phyloP scores from a whole-genome alignment of 2,329 filamentous ascomycete genomes.

The Ophiostoma quercus region DNA sequence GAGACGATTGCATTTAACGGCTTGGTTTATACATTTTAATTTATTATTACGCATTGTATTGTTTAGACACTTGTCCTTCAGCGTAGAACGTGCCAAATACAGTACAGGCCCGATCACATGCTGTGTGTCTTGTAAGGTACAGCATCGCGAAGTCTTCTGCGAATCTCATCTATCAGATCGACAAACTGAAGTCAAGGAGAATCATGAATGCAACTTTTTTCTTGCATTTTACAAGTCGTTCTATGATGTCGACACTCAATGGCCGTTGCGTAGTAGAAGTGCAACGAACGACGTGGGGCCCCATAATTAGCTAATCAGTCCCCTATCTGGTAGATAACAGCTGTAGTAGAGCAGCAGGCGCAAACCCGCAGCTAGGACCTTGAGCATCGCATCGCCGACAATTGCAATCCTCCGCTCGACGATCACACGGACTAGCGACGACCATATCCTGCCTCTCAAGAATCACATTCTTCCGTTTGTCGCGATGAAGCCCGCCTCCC shows the following conservation, averaged over 20 bases:
- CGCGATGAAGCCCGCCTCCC: conserved; percentile 19
- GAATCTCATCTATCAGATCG: too few relatives aligned
- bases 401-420: background rate
- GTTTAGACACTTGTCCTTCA: background rate
- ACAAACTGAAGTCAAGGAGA: too few relatives aligned
- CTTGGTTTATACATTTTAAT: background rate
- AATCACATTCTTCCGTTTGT: background rate
- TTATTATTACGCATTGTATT: background rate
- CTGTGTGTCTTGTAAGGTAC: too few relatives aligned
- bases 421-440: background rate
- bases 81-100: background rate
- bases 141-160: too few relatives aligned
- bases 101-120: background rate
- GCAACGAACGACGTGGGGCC: background rate
- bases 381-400: background rate
- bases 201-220: too few relatives aligned
- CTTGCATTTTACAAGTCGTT: too few relatives aligned
- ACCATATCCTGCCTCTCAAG: background rate
- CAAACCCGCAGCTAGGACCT: conserved; percentile 6
- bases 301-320: conserved; percentile 1
- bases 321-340: conserved; percentile 7
- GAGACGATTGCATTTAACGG: background rate
- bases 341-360: background rate
- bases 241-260: too few relatives aligned
- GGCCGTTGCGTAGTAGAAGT: too few relatives aligned